Conservation (phyloP, 148 eudicot species). For the Chenopodium berlandieri region DNA sequence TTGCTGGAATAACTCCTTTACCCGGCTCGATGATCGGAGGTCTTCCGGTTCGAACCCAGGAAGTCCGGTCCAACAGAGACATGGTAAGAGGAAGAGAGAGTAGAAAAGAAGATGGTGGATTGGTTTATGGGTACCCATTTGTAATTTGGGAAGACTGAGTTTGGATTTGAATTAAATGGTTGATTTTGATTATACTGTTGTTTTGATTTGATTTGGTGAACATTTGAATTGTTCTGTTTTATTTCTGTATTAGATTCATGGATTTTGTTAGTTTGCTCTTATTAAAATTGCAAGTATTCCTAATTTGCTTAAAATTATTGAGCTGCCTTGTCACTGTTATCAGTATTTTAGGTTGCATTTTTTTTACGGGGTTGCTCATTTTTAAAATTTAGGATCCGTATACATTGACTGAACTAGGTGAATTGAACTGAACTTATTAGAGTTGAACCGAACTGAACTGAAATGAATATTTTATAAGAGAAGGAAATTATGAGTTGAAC, state of each 20-base stretch:
- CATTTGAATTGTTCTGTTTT: background rate
- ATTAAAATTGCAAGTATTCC: no score
- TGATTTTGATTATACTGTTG: background rate
- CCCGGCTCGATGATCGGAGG: constrained; percentile 33
- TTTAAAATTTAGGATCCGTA: no score
- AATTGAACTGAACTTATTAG: no score
- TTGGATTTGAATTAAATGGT: background rate
- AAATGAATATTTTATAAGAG: no score
- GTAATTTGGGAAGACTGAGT: background rate
- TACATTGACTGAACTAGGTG: no score
- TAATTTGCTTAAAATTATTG: no score
- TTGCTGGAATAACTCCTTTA: constrained; percentile 40
- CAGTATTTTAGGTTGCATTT: no score
- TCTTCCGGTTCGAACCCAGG: constrained; percentile 31
- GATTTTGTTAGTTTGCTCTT: no score
- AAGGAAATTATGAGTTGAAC: no score
- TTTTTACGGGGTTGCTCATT: no score
- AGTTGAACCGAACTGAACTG: no score
- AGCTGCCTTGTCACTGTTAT: no score
- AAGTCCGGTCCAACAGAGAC: constrained; percentile 9
- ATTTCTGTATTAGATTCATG: background rate
- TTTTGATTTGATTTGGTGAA: constrained; percentile 1
- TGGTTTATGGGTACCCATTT: constrained; percentile 28
- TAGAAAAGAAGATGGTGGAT: constrained; percentile 1
- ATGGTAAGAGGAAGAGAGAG: constrained; percentile 19